phyloP scores from a whole-genome alignment of 257 asterid genomes.

The Scutellaria barbata region DNA sequence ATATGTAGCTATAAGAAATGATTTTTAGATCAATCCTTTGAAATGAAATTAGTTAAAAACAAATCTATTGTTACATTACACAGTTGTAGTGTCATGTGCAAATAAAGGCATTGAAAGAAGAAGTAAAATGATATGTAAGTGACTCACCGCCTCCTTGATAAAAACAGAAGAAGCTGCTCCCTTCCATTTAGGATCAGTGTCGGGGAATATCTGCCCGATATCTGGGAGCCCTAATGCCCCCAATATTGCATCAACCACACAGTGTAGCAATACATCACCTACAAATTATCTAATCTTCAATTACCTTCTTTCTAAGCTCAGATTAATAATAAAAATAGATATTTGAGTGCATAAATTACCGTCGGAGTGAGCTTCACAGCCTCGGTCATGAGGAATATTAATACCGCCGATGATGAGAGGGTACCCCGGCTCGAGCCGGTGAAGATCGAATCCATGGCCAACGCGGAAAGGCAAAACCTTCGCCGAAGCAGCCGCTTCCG shows the following conservation, averaged over 20 bases:
- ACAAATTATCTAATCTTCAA: slow-evolving; percentile 9
- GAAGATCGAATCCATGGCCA: slow-evolving; percentile 95
- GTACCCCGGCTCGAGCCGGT: slow-evolving; percentile 86
- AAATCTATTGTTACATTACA: too few relatives aligned
- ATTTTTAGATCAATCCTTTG: too few relatives aligned
- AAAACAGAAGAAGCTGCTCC: slow-evolving; percentile 74
- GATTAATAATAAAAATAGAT: background rate
- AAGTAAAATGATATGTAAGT: too few relatives aligned
- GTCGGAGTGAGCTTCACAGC: slow-evolving; percentile 96
- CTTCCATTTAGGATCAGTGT: slow-evolving; percentile 96
- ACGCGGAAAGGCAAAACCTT: slow-evolving; percentile 80
- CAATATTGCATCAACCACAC: slow-evolving; percentile 95
- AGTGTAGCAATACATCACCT: slow-evolving; percentile 97
- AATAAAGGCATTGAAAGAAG: too few relatives aligned
- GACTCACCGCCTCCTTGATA: too few relatives aligned
- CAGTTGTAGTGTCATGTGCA: too few relatives aligned
- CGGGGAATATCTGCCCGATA: slow-evolving; percentile 94
- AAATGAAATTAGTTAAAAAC: too few relatives aligned
- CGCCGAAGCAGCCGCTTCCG: slow-evolving; percentile 35
- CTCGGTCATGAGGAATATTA: slow-evolving; percentile 77
- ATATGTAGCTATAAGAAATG: too few relatives aligned
- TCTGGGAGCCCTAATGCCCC: slow-evolving; percentile 97
- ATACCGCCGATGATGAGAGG: slow-evolving; percentile 89
- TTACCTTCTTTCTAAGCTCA: too few relatives aligned
- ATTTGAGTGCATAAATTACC: slow-evolving; percentile 44